Evolutionary conservation across 805 yeast genomes (phyloP).

Genomic region (Zygoascus tannicola): DNA sequence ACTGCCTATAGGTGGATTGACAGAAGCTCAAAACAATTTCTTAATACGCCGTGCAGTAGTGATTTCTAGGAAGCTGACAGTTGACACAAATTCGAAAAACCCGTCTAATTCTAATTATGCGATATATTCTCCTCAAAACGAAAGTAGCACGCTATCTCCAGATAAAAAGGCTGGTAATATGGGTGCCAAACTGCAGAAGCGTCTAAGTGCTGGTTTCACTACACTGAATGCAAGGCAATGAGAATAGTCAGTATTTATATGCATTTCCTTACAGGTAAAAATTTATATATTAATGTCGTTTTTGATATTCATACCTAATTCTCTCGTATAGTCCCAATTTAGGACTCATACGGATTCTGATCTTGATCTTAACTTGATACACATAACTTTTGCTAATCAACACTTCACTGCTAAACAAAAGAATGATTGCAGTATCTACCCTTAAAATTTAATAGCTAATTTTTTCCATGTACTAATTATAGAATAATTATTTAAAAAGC

Average conservation of each 20-base stretch:
- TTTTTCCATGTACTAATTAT: not conserved
- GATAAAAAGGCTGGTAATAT: constrained; percentile 2
- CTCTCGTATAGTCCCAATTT: too few relatives aligned
- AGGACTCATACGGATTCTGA: too few relatives aligned
- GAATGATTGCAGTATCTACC: too few relatives aligned
- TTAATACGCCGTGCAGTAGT: constrained; percentile 1
- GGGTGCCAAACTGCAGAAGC: constrained; percentile 7
- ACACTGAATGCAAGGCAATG: not conserved
- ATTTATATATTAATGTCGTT: too few relatives aligned
- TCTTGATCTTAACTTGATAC: too few relatives aligned
- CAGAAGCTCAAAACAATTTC: constrained; percentile 3
- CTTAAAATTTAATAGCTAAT: not conserved
- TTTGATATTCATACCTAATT: too few relatives aligned
- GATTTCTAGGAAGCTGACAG: not conserved
- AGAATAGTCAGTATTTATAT: too few relatives aligned
- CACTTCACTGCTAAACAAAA: too few relatives aligned
- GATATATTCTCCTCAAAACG: not conserved
- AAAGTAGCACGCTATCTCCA: not conserved
- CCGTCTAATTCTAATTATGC: not conserved
- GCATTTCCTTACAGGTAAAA: too few relatives aligned
- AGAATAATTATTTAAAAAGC: constrained; percentile 2
- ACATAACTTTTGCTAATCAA: too few relatives aligned
- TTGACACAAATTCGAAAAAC: not conserved
- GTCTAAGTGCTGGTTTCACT: constrained; percentile 7
- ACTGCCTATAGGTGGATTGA: constrained; percentile 4